Base-by-base conservation (phyloP, 345 rosid genomes). In the Geranium brycei region DNA sequence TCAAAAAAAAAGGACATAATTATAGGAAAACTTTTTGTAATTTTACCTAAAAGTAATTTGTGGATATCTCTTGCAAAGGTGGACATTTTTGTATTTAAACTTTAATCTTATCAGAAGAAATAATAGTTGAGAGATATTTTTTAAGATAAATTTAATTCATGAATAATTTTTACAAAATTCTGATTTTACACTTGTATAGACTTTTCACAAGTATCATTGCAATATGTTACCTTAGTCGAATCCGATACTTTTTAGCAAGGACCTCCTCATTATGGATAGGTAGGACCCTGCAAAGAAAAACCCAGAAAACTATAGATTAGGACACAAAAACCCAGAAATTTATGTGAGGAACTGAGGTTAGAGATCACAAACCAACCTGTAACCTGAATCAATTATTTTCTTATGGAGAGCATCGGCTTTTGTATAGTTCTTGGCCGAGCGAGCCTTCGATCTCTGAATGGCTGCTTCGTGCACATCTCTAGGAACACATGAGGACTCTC, bases 221-320 rank as follows among this genome's bases (percentile, higher is more conserved):
- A 23, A 23, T 1, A 11, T 32, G 31, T 66, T 75, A 83, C 83
- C 91, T 80, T 57, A 90, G 76, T 67, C 89, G 76, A 62, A 93
- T 85, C 51, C 95, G 83, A 68, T 83, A 90, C 72, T 88, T 90
- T 12, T 69, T 62, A 32, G 92, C 91, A 65, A 93, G 91, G 62
- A 93, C 75, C 75, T 88, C 92, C 58, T 82, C 75, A 2, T 74
- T 78, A 32, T 73, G 78, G 65, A 81, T 7, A 58, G 64, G 64
- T 57, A 84, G 38, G 10, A 84, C 76, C 75, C 93, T 85, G 62
- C 17, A n/a, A 51, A 19, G 15, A 64, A 30, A 69, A 18, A 61
- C 32, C 41, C 28, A 23, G 51, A 62, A 31, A 47, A 17, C 35
- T 41, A 31, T 31, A 31, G 19, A 31, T 53, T n/a, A 12, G 53